phyloP scores from a whole-genome alignment of 805 yeast genomes.

The Yarrowia yakushimensis region DNA sequence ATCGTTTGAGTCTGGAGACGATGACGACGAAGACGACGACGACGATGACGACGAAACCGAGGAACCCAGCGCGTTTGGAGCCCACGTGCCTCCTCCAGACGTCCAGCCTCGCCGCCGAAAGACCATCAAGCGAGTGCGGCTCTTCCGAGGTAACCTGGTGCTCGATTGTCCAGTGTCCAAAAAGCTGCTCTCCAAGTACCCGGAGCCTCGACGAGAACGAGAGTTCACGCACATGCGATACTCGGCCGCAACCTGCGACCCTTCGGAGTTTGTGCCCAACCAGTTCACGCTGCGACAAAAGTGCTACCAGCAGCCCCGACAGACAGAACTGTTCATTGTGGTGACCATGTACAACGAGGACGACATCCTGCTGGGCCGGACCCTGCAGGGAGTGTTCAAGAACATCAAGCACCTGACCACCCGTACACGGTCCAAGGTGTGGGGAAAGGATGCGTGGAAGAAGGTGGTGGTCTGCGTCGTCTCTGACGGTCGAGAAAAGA shows the following conservation, averaged over 20 bases:
- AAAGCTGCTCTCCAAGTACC: slow-evolving; percentile 54
- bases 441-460: slow-evolving; percentile 98
- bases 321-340: slow-evolving; percentile 81
- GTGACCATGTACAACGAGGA: slow-evolving; percentile 89
- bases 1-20: slow-evolving; percentile 30
- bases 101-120: slow-evolving; percentile 37
- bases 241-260: slow-evolving; percentile 92
- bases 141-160: slow-evolving; percentile 74
- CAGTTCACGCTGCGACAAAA: slow-evolving; percentile 81
- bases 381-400: slow-evolving; percentile 85
- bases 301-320: slow-evolving; percentile 71
- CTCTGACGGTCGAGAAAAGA: slow-evolving; percentile 86
- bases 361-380: slow-evolving; percentile 75
- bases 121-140: slow-evolving; percentile 46
- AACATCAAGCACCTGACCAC: slow-evolving; percentile 74
- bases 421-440: slow-evolving; percentile 57
- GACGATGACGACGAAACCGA: slow-evolving; percentile 30
- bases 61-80: slow-evolving; percentile 29
- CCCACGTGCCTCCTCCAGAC: slow-evolving; percentile 32
- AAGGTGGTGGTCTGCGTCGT: slow-evolving; percentile 86
- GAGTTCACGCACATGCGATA: slow-evolving; percentile 86
- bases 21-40: slow-evolving; percentile 33
- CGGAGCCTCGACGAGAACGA: slow-evolving; percentile 48
- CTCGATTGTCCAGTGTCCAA: slow-evolving; percentile 87
- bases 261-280: slow-evolving; percentile 57